These are phyloP conservation scores for Phytopythium aichiense DNA, from an alignment of 352 stramenopile genomes.

Conservation along the genomic window DNA sequence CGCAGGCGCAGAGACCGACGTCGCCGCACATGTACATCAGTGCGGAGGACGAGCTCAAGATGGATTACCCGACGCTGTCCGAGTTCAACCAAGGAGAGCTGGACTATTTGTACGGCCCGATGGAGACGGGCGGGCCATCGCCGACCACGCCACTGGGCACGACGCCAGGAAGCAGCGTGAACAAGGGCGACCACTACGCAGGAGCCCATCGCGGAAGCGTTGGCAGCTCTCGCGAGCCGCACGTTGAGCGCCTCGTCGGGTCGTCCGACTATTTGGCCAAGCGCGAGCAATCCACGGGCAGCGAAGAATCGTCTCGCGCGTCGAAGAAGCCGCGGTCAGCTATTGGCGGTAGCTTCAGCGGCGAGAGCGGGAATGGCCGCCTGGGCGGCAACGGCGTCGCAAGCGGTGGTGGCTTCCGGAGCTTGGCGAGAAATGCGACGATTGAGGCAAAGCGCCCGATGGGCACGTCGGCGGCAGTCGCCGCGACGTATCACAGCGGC, in stretches of 20 bases:
- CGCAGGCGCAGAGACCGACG: slow-evolving; percentile 13
- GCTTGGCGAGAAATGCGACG: slow-evolving; percentile 25
- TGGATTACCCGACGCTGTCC: slow-evolving; percentile 59
- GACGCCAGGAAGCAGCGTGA: slow-evolving; percentile 13
- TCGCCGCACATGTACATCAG: slow-evolving; percentile 30
- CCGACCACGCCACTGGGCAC: slow-evolving; percentile 41
- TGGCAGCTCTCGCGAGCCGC: slow-evolving; percentile 22
- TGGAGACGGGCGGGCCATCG: slow-evolving; percentile 39
- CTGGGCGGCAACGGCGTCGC: neutral
- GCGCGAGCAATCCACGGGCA: slow-evolving; percentile 14
- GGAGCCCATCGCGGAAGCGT: slow-evolving; percentile 14
- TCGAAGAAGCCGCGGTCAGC: slow-evolving; percentile 5
- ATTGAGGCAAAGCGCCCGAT: slow-evolving; percentile 37
- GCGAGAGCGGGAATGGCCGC: slow-evolving; percentile 10
- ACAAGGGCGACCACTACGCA: slow-evolving; percentile 30
- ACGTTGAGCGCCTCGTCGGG: slow-evolving; percentile 36
- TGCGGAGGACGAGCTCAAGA: slow-evolving; percentile 66
- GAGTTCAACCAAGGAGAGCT: slow-evolving; percentile 74
- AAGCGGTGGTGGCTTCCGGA: slow-evolving; percentile 24
- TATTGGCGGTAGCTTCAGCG: slow-evolving; percentile 8
- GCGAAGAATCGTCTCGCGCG: slow-evolving; percentile 7
- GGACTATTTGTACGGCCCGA: slow-evolving; percentile 65
- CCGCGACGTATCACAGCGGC: slow-evolving; percentile 17
- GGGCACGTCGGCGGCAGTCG: slow-evolving; percentile 9
- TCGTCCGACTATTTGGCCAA: slow-evolving; percentile 30